Evolutionary conservation across 2,329 filamentous ascomycete genomes (phyloP), one percentile per base, ranked within the genome.

Genomic region (Fusarium beomiforme): DNA sequence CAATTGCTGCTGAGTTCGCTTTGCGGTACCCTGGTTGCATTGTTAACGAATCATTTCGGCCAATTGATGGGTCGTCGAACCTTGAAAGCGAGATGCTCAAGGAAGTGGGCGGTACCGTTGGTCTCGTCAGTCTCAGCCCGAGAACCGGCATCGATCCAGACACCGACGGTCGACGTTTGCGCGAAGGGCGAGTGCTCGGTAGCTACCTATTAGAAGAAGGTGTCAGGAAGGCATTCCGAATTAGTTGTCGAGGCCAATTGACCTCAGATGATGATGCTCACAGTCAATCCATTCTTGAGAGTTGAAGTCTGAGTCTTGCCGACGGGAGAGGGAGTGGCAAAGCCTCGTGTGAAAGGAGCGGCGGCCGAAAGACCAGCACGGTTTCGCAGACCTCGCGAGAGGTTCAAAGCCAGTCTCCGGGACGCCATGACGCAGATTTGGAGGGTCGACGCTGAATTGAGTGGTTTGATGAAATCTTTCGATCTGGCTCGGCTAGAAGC

Each of bases 1-100:
- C 82, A 99, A 89, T 87, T 99, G 96, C 83, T 97, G 93, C 85
- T 99, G 96, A 74, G 93, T 94, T 84, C 96, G 91, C 87, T 93
- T 97, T 84, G 92, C 89, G 76, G 96, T 99, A 78, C 96, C 96
- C 95, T 95, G n/a, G 17, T 36, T 41, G 47, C 50, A 26, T 47
- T 66, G 69, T 77, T 67, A 77, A 72, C 57, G 42, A 69, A 59
- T 51, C 13, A 19, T 53, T 33, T 47, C 24, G 51, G 24, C 43
- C 70, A 59, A 77, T 77, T 77, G 75, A 75, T 36, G 54, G 49
- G 44, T 51, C 70, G 56, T 61, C 76, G 77, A 89, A 97, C 94
- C 93, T 99, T 99, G 91, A 99, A 99, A 79, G 97, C 97, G 84
- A 99, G 90, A 88, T 99, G 96, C 89, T 99, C 96, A 79, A 99